A percentile compares a stretch with the other conserved stretches of the same genome.
Conservation (phyloP, 116 monocot genomes). For the Cymodocea nodosa region DNA sequence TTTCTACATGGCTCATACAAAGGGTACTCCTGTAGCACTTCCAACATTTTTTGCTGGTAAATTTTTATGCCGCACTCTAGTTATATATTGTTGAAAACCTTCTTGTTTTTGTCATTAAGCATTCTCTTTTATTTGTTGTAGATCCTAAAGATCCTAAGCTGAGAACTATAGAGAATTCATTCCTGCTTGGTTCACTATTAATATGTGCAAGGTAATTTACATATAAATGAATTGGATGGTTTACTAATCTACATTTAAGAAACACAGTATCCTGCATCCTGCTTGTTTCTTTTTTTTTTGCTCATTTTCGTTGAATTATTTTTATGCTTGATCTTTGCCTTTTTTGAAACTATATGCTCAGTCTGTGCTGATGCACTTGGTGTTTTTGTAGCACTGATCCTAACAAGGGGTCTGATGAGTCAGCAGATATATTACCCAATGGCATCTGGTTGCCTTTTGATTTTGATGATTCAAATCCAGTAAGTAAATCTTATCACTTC, state of each 20-base stretch:
- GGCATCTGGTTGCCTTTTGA: conserved; percentile 91
- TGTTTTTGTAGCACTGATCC: conserved; percentile 37
- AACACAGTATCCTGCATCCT: neutral
- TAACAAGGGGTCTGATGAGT: conserved; percentile 59
- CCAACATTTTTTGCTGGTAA: conserved; percentile 92
- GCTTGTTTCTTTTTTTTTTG: neutral
- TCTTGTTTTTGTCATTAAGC: neutral
- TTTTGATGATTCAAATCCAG: conserved; percentile 92
- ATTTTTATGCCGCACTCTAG: neutral
- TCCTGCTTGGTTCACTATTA: conserved; percentile 7
- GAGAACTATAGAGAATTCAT: conserved; percentile 13
- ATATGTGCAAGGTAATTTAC: conserved; percentile 12
- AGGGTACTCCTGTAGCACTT: conserved; percentile 61
- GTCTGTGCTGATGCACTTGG: neutral
- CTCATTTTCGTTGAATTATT: neutral
- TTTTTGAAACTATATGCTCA: neutral
- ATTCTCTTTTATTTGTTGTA: neutral
- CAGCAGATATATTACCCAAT: conserved; percentile 38
- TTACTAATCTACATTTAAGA: neutral
- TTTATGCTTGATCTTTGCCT: neutral
- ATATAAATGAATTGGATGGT: no score
- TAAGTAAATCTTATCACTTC: conserved; percentile 17
- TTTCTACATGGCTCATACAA: conserved; percentile 76
- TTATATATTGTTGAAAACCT: neutral
- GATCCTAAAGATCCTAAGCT: conserved; percentile 6